Conservation (phyloP, 2,329 filamentous ascomycete species). For the Exophiala calicioides region DNA sequence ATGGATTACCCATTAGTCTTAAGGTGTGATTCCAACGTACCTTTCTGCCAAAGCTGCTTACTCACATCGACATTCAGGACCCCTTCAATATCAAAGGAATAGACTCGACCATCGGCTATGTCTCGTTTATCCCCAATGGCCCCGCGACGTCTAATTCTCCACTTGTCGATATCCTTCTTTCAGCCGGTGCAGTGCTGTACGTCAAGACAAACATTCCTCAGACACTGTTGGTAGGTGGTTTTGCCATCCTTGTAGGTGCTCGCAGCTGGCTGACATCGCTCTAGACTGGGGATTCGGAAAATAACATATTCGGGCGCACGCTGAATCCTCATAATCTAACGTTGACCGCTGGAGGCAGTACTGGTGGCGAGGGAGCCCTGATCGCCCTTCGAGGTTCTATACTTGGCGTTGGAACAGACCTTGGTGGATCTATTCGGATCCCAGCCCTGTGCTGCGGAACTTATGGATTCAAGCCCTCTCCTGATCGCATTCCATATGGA, state of each 20-base stretch:
- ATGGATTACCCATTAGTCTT: conserved; percentile 50
- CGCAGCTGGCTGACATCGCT: conserved; percentile 3
- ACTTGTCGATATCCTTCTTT: conserved; percentile 33
- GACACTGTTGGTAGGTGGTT: conserved; percentile 44
- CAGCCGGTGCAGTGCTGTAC: conserved; percentile 52
- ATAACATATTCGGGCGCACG: conserved; percentile 59
- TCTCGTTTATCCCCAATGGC: conserved; percentile 30
- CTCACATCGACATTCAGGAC: conserved; percentile 36
- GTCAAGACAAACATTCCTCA: conserved; percentile 57
- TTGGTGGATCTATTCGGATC: conserved; percentile 50
- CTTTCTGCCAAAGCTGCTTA: not conserved
- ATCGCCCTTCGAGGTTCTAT: conserved; percentile 61
- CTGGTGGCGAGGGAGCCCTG: conserved; percentile 65
- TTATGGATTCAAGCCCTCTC: conserved; percentile 54
- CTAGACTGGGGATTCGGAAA: conserved; percentile 56
- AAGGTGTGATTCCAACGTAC: conserved; percentile 17
- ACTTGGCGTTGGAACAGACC: conserved; percentile 64
- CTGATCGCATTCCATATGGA: conserved; percentile 52
- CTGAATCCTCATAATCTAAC: conserved; percentile 64
- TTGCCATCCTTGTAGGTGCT: not conserved
- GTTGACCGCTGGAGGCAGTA: conserved; percentile 64
- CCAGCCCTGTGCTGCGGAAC: conserved; percentile 54
- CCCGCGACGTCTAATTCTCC: conserved; percentile 31
- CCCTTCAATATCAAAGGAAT: conserved; percentile 36
- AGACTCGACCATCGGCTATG: conserved; percentile 36